Evolutionary conservation across 352 stramenopile species (phyloP), one percentile per base, ranked within the genome.

Genomic region (Blastocystis sp.): DNA sequence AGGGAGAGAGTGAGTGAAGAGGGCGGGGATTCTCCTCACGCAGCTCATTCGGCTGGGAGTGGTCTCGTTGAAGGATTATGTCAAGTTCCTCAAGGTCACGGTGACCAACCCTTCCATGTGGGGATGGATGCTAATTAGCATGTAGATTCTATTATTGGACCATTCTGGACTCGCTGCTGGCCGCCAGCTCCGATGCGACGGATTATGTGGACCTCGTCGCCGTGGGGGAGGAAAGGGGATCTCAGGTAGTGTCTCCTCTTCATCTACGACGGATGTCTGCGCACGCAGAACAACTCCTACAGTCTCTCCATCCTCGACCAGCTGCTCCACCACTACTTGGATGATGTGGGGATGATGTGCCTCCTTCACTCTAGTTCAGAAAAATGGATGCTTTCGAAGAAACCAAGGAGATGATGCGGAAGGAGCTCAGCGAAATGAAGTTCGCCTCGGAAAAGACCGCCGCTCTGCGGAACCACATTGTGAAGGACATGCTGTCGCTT

Each of bases 121-220:
- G 16, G 11, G 42, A 24, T 11, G 40, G 0, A 6, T 51, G 4
- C 24, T 4, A 11, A 36, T 51, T 75, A 36, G 4, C 44, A 54
- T n/a, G 14, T 53, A 75, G 63, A n/a, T 75, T 56, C 16, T 81
- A 81, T 61, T 81, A 81, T 61, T 81, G 69, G 69, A 64, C 16
- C 6, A 81, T 81, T 81, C 48, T 81, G 27, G 69, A 81, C 42
- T 38, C 56, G 11, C 32, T 81, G 42, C 53, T 81, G 46, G 14
- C 14, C 9, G 29, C 24, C 1, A 81, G 40, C 21, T 42, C 53
- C 27, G 24, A 61, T 29, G 63, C 48, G 6, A 38, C 46, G 27
- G 48, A 57, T 64, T 81, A 64, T 61, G 46, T 64, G 32, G 69
- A 81, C 40, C 4, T 81, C n/a, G 14, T 64, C 8, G 36, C 11